Conservation (phyloP, 331 rosid genomes). For the Spiraea crenata region DNA sequence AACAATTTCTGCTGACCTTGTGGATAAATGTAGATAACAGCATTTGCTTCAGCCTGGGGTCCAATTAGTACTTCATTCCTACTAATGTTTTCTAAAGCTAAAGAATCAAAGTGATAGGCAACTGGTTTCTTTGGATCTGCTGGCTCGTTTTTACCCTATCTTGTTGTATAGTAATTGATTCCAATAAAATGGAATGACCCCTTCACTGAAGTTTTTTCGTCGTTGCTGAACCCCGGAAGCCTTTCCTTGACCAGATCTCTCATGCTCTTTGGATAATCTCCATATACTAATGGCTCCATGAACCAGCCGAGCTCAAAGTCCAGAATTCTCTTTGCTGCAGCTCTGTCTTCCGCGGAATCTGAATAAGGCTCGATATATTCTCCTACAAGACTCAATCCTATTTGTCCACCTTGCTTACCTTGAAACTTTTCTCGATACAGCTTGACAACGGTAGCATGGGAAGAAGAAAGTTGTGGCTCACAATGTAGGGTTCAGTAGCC, state of each 20-base stretch:
- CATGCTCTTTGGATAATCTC: slow-evolving; percentile 28
- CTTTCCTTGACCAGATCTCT: slow-evolving; percentile 17
- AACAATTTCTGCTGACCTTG: slow-evolving; percentile 7
- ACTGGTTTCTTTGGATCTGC: slow-evolving; percentile 17
- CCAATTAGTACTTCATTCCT: slow-evolving; percentile 12
- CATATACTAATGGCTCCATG: slow-evolving; percentile 21
- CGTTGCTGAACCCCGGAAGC: slow-evolving; percentile 9
- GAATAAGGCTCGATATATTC: slow-evolving; percentile 17
- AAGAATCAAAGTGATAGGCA: slow-evolving; percentile 20
- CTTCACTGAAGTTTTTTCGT: slow-evolving; percentile 13
- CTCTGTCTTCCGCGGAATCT: slow-evolving; percentile 7
- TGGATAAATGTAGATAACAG: neutral
- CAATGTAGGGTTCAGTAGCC: slow-evolving; percentile 11
- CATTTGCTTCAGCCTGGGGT: slow-evolving; percentile 8
- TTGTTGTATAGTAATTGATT: slow-evolving; percentile 24
- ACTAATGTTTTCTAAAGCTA: neutral
- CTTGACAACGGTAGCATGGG: slow-evolving; percentile 12
- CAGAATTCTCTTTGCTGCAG: slow-evolving; percentile 17
- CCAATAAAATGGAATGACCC: slow-evolving; percentile 28
- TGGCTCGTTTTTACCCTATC: slow-evolving; percentile 3
- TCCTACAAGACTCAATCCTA: slow-evolving; percentile 7
- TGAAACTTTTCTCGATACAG: neutral
- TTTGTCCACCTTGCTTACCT: slow-evolving; percentile 15
- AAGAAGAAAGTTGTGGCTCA: slow-evolving; percentile 5
- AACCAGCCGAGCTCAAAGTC: slow-evolving; percentile 27